Conservation (phyloP, 2,329 filamentous ascomycete genomes). For the Iodosphaeria phyllophila region DNA sequence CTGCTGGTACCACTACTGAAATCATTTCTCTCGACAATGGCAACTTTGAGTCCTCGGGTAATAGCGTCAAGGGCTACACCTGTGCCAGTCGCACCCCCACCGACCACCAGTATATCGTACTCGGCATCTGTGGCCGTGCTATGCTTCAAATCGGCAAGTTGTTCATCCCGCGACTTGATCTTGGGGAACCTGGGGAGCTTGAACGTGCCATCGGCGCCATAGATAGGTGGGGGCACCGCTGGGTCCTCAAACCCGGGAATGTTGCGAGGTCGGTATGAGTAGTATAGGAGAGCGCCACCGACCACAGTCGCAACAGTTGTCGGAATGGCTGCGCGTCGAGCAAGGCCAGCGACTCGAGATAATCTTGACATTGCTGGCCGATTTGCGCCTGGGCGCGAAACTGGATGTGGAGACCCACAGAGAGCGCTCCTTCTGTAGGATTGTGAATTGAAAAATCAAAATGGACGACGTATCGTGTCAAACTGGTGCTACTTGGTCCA, state of each 20-base stretch:
- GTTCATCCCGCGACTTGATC: slow-evolving; percentile 41
- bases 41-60: slow-evolving; percentile 52
- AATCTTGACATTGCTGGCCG: slow-evolving; percentile 11
- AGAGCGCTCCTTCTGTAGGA: no score
- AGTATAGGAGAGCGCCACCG: slow-evolving; percentile 24
- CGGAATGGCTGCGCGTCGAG: slow-evolving; percentile 25
- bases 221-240: slow-evolving; percentile 51
- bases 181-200: slow-evolving; percentile 46
- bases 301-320: slow-evolving; percentile 21
- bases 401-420: no score
- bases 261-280: slow-evolving; percentile 47
- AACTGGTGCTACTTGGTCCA: no score
- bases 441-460: no score
- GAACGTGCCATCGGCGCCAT: slow-evolving; percentile 49
- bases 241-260: slow-evolving; percentile 52
- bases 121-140: slow-evolving; percentile 20
- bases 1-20: slow-evolving; percentile 57
- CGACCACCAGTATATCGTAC: slow-evolving; percentile 54
- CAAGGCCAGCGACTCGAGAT: slow-evolving; percentile 11
- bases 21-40: slow-evolving; percentile 53
- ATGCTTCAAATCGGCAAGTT: slow-evolving; percentile 40
- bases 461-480: no score
- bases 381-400: no score
- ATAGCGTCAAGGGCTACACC: slow-evolving; percentile 56
- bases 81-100: slow-evolving; percentile 51